These are phyloP conservation scores for Trichoderma citrinoviride DNA, from an alignment of 2,329 filamentous ascomycete genomes.

Conservation along the genomic window DNA sequence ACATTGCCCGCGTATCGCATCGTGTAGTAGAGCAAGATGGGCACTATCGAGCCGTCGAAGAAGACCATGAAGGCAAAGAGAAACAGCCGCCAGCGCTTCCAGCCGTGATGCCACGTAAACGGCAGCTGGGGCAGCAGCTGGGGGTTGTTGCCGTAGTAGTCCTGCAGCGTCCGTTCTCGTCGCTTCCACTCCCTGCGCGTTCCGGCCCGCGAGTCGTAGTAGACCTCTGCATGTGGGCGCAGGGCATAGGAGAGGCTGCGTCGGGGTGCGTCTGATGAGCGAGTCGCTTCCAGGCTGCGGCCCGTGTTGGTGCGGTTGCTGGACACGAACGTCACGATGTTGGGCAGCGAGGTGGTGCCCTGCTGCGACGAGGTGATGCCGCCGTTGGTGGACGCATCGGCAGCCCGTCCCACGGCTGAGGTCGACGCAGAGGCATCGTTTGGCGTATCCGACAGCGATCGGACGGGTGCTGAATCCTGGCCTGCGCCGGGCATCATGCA, in stretches of 20 bases:
- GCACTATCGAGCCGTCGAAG: slow-evolving; percentile 43
- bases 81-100: slow-evolving; percentile 44
- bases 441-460: neutral
- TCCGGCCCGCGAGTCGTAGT: slow-evolving; percentile 42
- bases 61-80: slow-evolving; percentile 49
- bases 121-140: slow-evolving; percentile 40
- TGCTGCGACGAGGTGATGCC: neutral
- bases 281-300: neutral
- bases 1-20: slow-evolving; percentile 43
- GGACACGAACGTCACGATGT: neutral
- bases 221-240: slow-evolving; percentile 36
- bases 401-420: neutral
- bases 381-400: neutral
- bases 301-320: neutral
- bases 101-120: slow-evolving; percentile 43
- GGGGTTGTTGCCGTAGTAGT: slow-evolving; percentile 42
- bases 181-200: slow-evolving; percentile 37
- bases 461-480: neutral
- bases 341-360: neutral
- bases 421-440: neutral
- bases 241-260: slow-evolving; percentile 38
- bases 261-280: slow-evolving; percentile 27
- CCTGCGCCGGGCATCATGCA: slow-evolving; percentile 11
- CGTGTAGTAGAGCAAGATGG: slow-evolving; percentile 53
- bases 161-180: slow-evolving; percentile 37